These are phyloP conservation scores for Gossypium mustelinum DNA, from an alignment of 345 rosid species.

Conservation along the genomic window DNA sequence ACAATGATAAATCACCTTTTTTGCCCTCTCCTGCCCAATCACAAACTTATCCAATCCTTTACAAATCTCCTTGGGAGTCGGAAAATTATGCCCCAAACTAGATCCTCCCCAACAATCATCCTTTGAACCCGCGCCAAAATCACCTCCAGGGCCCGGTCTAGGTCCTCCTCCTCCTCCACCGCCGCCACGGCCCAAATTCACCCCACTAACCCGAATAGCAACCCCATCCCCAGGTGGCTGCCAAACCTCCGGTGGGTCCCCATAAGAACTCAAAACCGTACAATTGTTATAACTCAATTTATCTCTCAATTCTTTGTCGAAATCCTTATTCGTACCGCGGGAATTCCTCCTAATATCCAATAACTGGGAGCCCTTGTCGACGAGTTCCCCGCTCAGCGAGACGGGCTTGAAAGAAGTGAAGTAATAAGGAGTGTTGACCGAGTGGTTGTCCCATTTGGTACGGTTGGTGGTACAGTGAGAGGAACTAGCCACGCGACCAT, in stretches of 20 bases:
- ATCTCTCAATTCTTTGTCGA: constrained; percentile 27
- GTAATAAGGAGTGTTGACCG: constrained; percentile 37
- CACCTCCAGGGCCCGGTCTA: constrained; percentile 28
- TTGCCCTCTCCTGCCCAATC: constrained; percentile 97
- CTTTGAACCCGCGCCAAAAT: constrained; percentile 45
- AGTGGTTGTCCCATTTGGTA: constrained; percentile 48
- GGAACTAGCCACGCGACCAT: constrained; percentile 41
- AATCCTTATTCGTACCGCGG: constrained; percentile 19
- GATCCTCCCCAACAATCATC: constrained; percentile 95
- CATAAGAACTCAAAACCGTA: constrained; percentile 44
- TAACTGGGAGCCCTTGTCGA: constrained; percentile 43
- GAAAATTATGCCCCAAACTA: constrained; percentile 75
- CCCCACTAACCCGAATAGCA: constrained; percentile 46
- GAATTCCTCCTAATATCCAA: constrained; percentile 31
- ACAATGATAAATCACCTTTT: constrained; percentile 55
- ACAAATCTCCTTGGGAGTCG: constrained; percentile 93
- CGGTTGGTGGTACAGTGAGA: constrained; percentile 37
- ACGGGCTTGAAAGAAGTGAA: constrained; percentile 58
- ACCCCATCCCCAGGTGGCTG: constrained; percentile 91
- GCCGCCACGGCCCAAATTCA: constrained; percentile 33
- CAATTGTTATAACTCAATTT: constrained; percentile 22
- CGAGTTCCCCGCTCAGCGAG: constrained; percentile 51
- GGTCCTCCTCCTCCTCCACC: constrained; percentile 31
- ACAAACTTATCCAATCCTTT: constrained; percentile 88
- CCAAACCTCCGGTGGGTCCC: constrained; percentile 99